A percentile compares a stretch with the other conserved stretches of the same genome.
Evolutionary conservation across 192 early-diverging fungal genomes (phyloP).

Genomic region (Coemansia sp.): DNA sequence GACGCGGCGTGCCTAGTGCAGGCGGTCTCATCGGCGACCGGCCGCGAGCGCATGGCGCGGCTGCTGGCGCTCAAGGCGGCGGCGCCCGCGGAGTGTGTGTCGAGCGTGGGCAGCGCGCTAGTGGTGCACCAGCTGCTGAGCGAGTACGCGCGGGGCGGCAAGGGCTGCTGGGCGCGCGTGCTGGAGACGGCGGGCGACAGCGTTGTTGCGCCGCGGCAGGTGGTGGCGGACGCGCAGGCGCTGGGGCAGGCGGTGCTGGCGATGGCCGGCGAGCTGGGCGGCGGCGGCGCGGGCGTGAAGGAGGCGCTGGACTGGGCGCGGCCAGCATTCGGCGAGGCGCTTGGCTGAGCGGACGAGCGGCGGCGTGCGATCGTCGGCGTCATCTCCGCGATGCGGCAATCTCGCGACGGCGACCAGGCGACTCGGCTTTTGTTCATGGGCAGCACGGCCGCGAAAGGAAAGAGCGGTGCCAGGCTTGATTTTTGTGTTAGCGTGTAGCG

Average conservation of each 20-base stretch:
- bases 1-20: constrained; percentile 20
- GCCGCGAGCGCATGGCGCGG: neutral
- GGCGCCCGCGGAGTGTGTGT: constrained; percentile 31
- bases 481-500: no score
- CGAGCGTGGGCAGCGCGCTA: constrained; percentile 22
- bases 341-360: no score
- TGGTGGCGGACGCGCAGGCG: constrained; percentile 15
- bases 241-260: constrained; percentile 32
- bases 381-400: no score
- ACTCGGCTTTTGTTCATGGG: no score
- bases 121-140: constrained; percentile 33
- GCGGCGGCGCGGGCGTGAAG: constrained; percentile 5
- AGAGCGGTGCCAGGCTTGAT: no score
- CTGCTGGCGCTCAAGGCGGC: constrained; percentile 7
- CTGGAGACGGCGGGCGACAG: constrained; percentile 13
- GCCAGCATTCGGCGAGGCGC: constrained; percentile 12
- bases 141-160: constrained; percentile 12
- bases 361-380: no score
- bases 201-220: constrained; percentile 14
- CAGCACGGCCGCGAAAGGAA: no score
- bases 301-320: constrained; percentile 27
- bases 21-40: neutral
- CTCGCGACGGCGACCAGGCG: no score
- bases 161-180: constrained; percentile 27
- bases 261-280: constrained; percentile 11